Evolutionary conservation across 495 filamentous ascomycete species (phyloP).

Genomic region (Patellaria atrata): DNA sequence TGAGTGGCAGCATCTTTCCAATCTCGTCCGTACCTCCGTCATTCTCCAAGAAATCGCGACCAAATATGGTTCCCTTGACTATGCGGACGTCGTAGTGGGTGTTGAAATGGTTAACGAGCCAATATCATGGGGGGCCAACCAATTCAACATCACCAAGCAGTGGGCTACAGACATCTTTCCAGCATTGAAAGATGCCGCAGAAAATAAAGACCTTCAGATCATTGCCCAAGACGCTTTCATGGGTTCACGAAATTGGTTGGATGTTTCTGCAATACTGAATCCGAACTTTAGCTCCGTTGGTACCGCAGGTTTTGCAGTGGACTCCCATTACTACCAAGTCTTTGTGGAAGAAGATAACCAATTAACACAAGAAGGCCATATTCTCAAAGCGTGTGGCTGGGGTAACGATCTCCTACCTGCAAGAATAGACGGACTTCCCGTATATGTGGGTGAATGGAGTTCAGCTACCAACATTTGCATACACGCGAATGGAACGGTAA

Average conservation of each 20-base stretch:
- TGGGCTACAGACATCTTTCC: slow-evolving; percentile 26
- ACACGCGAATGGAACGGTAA: slow-evolving; percentile 23
- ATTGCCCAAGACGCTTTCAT: slow-evolving; percentile 29
- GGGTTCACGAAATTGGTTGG: slow-evolving; percentile 20
- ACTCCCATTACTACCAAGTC: slow-evolving; percentile 29
- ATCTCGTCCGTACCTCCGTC: slow-evolving; percentile 24
- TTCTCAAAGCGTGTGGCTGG: slow-evolving; percentile 26
- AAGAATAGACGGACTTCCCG: slow-evolving; percentile 18
- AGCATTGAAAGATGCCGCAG: slow-evolving; percentile 21
- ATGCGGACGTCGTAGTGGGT: slow-evolving; percentile 31
- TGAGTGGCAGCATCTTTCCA: slow-evolving; percentile 27
- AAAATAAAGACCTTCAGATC: slow-evolving; percentile 26
- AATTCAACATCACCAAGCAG: slow-evolving; percentile 22
- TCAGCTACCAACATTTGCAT: slow-evolving; percentile 26
- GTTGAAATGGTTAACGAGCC: slow-evolving; percentile 33
- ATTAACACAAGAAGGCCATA: slow-evolving; percentile 26
- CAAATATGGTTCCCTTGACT: slow-evolving; percentile 29
- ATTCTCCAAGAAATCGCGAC: slow-evolving; percentile 28
- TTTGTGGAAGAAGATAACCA: slow-evolving; percentile 22
- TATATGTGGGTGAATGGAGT: slow-evolving; percentile 31
- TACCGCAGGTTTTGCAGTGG: slow-evolving; percentile 22
- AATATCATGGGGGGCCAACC: slow-evolving; percentile 21
- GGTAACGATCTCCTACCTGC: slow-evolving; percentile 14
- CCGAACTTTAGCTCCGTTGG: slow-evolving; percentile 1
- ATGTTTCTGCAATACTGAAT: slow-evolving; percentile 12